Conservation (phyloP, 2,329 filamentous ascomycete species). For the Botryotinia calthae region DNA sequence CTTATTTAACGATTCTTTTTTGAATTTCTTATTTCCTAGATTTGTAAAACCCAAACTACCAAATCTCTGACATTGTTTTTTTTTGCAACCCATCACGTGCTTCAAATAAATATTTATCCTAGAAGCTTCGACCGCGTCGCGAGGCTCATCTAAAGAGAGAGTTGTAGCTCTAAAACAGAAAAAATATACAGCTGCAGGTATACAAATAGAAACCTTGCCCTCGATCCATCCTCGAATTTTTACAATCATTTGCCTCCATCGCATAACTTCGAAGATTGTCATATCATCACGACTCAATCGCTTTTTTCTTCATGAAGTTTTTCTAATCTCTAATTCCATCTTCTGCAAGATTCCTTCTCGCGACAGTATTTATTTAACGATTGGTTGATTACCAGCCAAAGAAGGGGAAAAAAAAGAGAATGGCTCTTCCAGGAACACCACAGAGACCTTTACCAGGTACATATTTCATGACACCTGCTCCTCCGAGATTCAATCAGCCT, state of each 20-base stretch:
- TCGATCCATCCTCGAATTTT: slow-evolving; percentile 19
- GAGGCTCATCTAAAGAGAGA: slow-evolving; percentile 21
- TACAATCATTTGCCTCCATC: slow-evolving; percentile 5
- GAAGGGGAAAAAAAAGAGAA: slow-evolving; percentile 18
- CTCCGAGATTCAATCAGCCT: slow-evolving; percentile 47
- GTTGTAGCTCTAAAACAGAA: slow-evolving; percentile 14
- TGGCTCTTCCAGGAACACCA: slow-evolving; percentile 51
- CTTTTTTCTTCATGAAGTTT: slow-evolving; percentile 30
- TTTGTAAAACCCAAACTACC: neutral
- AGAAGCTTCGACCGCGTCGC: slow-evolving; percentile 23
- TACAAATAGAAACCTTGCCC: slow-evolving; percentile 4
- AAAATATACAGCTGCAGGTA: slow-evolving; percentile 17
- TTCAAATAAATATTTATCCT: slow-evolving; percentile 16
- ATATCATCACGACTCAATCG: slow-evolving; percentile 11
- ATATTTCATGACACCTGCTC: slow-evolving; percentile 71
- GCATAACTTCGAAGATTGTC: slow-evolving; percentile 15
- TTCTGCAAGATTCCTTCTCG: slow-evolving; percentile 23
- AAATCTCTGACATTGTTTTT: neutral
- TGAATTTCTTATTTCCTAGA: neutral
- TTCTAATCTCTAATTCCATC: slow-evolving; percentile 25
- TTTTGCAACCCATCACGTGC: slow-evolving; percentile 20
- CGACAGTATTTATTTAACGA: slow-evolving; percentile 18
- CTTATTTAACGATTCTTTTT: neutral
- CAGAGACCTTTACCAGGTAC: slow-evolving; percentile 72
- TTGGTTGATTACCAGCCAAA: neutral